Evolutionary conservation across 768 basidiomycete species (phyloP).

Genomic region (Cantharellus anzutake): DNA sequence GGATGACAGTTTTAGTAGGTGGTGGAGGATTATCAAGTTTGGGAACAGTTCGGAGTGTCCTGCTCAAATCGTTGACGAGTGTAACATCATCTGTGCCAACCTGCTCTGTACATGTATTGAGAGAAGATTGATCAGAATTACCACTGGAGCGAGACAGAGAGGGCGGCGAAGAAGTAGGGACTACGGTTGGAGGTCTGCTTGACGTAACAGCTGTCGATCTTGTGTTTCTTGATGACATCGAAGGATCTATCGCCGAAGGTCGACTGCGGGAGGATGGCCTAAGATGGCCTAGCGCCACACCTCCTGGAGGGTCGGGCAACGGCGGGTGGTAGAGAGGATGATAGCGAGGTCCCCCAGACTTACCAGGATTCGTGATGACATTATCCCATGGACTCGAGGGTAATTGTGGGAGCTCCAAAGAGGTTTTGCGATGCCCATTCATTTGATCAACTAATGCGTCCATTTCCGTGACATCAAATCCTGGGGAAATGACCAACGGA

Average conservation of each 20-base stretch:
- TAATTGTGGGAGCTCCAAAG: slow-evolving; percentile 30
- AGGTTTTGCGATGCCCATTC: slow-evolving; percentile 31
- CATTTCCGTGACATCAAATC: slow-evolving; percentile 68
- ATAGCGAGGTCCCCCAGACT: slow-evolving; percentile 22
- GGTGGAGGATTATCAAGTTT: background rate
- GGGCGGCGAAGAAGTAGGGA: slow-evolving; percentile 1
- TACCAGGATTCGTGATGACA: background rate
- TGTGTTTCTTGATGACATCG: background rate
- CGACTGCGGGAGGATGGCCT: background rate
- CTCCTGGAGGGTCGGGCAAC: slow-evolving; percentile 49
- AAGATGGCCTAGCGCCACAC: too few relatives aligned
- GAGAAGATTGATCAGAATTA: background rate
- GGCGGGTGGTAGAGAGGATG: slow-evolving; percentile 72
- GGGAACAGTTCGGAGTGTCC: background rate
- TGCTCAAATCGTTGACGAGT: background rate
- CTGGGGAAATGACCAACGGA: slow-evolving; percentile 47
- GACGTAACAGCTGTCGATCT: background rate
- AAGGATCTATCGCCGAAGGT: background rate
- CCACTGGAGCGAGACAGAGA: slow-evolving; percentile 4
- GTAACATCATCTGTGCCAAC: background rate
- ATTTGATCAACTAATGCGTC: slow-evolving; percentile 80
- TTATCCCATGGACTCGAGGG: background rate
- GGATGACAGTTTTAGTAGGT: slow-evolving; percentile 29
- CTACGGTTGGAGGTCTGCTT: background rate
- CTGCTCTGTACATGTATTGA: slow-evolving; percentile 1